Base-by-base conservation (phyloP, 768 basidiomycete genomes). In the Rhizopogon vulgaris region DNA sequence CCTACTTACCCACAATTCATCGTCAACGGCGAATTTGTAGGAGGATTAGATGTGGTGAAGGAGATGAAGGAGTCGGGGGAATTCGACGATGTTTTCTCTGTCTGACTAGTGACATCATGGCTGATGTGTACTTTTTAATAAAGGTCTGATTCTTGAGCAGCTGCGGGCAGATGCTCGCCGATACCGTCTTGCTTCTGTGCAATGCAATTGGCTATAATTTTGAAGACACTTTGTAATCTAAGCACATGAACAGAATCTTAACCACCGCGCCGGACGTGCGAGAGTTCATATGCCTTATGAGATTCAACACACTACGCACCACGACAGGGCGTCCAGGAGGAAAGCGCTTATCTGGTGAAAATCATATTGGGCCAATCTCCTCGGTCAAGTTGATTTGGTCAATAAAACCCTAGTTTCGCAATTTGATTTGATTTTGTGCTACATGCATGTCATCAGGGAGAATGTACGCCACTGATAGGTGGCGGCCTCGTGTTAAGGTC, bases 11-110 rank as follows among this genome's bases (percentile, higher is more conserved):
- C 90, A 3, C 90, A 92, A 63, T 73, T 95, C 18, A 87, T 94
- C 57, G 74, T 93, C 47, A 82, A 90, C 3, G 94, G 96, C 5
- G 92, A 97, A 66, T 77, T 99, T 15, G 84, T 96, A 14, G 95
- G 95, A n/a, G 95, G 95, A 4, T 70, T 98, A 48, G 95, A 99
- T 64, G 85, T 98, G 48, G 80, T 94, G 22, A 80, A 83, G 66
- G 95, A 97, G 71, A 88, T 94, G 88, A 80, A 79, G 12, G 80
- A 85, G 30, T 84, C 63, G 53, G 91, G 86, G 18, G 94, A 96
- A 69, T 78, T 94, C 52, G 65, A 73, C 49, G 82, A 87, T 45
- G 28, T 73, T 22, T 25, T 67, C 30, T 34, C 3, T 34, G 9
- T 3, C 32, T 46, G 45, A 46, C 14, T 34, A 34, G 32, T 12